phyloP scores from a whole-genome alignment of 257 asterid species.

The Mentha longifolia region DNA sequence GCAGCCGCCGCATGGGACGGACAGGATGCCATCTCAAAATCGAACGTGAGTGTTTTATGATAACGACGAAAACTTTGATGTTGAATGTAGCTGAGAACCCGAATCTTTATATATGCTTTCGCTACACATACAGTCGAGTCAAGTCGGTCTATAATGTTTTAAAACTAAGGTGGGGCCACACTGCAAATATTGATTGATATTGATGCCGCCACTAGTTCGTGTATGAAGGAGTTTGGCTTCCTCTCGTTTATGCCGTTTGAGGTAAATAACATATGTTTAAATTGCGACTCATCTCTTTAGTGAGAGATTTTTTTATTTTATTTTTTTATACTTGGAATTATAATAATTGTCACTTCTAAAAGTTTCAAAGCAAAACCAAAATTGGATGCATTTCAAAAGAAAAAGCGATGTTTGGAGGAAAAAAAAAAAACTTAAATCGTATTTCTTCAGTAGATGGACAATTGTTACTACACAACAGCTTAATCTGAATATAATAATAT shows the following conservation, averaged over 20 bases:
- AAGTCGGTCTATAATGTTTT: constrained; percentile 28
- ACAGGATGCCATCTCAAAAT: constrained; percentile 73
- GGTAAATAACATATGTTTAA: constrained; percentile 32
- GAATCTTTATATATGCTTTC: constrained; percentile 51
- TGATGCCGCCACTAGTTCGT: constrained; percentile 38
- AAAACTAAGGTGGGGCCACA: constrained; percentile 43
- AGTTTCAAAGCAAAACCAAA: too few species aligned
- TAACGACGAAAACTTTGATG: constrained; percentile 40
- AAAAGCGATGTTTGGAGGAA: too few species aligned
- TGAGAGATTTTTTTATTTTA: too few species aligned
- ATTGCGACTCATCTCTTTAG: too few species aligned
- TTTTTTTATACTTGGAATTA: too few species aligned
- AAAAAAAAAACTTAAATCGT: too few species aligned
- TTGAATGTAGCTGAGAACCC: constrained; percentile 42
- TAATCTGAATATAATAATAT: too few species aligned
- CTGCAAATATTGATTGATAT: constrained; percentile 31
- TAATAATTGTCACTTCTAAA: too few species aligned
- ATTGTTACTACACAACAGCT: neutral
- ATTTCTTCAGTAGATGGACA: too few species aligned
- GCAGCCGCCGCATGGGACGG: constrained; percentile 53
- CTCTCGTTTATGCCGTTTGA: constrained; percentile 40
- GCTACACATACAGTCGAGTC: constrained; percentile 38
- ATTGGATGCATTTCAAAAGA: too few species aligned
- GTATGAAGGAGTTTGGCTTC: constrained; percentile 60
- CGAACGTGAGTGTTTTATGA: constrained; percentile 47